phyloP scores from a whole-genome alignment of 2,329 filamentous ascomycete genomes.

The Dothistroma septosporum region DNA sequence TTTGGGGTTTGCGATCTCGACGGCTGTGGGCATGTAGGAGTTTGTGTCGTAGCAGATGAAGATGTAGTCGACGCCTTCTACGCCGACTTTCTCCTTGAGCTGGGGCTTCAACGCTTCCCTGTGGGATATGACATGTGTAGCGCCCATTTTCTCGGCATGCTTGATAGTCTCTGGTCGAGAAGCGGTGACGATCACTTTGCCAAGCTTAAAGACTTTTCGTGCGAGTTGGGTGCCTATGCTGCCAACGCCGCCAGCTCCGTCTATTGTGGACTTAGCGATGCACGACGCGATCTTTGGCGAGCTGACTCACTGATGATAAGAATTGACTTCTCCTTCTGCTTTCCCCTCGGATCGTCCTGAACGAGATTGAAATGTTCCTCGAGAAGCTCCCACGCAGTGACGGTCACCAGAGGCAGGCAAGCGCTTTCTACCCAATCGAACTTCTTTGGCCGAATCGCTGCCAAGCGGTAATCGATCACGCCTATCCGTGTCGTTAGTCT shows the following conservation, averaged over 20 bases:
- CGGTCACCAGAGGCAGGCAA: slow-evolving; percentile 44
- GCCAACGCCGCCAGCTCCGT: slow-evolving; percentile 46
- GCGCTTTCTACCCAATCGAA: slow-evolving; percentile 42
- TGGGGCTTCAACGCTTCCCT: slow-evolving; percentile 38
- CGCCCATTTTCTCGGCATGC: slow-evolving; percentile 41
- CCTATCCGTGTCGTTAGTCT: slow-evolving; percentile 12
- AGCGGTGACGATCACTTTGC: slow-evolving; percentile 40
- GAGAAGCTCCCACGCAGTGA: slow-evolving; percentile 44
- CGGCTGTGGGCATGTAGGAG: slow-evolving; percentile 11
- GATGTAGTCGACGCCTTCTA: slow-evolving; percentile 17
- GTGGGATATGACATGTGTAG: slow-evolving; percentile 44
- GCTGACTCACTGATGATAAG: slow-evolving; percentile 33
- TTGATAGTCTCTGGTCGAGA: slow-evolving; percentile 39
- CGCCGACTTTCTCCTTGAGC: slow-evolving; percentile 23
- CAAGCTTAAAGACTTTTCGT: slow-evolving; percentile 23
- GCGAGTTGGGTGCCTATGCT: slow-evolving; percentile 46
- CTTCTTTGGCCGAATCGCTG: slow-evolving; percentile 39
- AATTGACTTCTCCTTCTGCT: slow-evolving; percentile 28
- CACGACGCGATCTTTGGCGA: background rate
- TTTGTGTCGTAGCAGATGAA: slow-evolving; percentile 19
- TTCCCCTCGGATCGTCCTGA: slow-evolving; percentile 31
- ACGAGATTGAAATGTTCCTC: slow-evolving; percentile 42
- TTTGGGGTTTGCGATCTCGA: slow-evolving; percentile 13
- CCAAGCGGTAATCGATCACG: slow-evolving; percentile 41
- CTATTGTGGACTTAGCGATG: slow-evolving; percentile 30